Base-by-base conservation (phyloP, 2,329 filamentous ascomycete genomes). In the Aspergillus hortae region DNA sequence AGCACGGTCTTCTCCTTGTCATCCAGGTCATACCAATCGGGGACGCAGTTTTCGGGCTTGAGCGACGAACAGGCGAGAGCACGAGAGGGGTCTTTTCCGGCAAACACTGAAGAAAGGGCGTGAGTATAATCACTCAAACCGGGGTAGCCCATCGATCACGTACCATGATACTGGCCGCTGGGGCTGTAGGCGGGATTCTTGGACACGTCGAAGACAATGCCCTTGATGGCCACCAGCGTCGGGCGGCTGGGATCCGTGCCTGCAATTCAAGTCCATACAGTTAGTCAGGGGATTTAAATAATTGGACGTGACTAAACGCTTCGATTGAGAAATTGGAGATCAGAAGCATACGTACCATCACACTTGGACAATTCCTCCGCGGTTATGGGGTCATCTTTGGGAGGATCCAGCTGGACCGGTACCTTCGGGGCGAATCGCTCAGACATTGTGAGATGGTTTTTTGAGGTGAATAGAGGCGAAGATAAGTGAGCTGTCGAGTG, bases 51-150 rank as follows among this genome's bases (percentile, higher is more conserved):
- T 64, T 94, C 90, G 4, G 81, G 72, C 70, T 96, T 95, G 46
- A 92, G 85, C 6, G 91, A 96, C 1, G 90, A 94, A 70, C 86
- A 86, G 10, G 85, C 94, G 2, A 99, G 82, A 6, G 91, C 94
- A 56, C 90, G 85, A n/a, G 94, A 97, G 23, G 94, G 88, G 66
- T 99, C 95, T 68, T 95, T 95, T 56, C 94, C 94, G 2, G 90
- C 89, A 68, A 99, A 99, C 17, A 96, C 94, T 99, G 61, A 2
- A 43, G 41, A 36, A 10, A 10, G 9, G 1, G 12, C 21, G 15
- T 46, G n/a, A 46, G 38, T 33, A 38, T 30, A 12, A 40, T 4
- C 14, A 23, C 33, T 11, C 15, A 25, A 38, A 10, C 9, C 30
- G 10, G 21, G 25, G 25, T 44, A 36, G 11, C 33, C 5, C 4